Conservation (phyloP, 768 basidiomycete genomes). For the Collybia sp. region DNA sequence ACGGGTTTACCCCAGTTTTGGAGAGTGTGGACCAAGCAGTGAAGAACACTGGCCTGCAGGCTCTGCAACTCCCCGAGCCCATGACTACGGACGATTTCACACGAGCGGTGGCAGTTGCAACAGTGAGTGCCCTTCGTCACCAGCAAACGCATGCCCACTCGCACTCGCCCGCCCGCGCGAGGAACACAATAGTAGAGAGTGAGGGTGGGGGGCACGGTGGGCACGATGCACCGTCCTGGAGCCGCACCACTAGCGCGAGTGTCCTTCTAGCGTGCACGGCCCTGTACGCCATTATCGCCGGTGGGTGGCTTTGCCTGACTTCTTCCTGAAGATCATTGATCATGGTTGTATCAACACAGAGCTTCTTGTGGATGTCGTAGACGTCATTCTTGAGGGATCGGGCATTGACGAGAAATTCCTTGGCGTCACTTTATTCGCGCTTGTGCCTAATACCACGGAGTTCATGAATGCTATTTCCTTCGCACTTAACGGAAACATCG, state of each 20-base stretch:
- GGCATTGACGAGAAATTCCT: slow-evolving; percentile 98
- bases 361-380: slow-evolving; percentile 91
- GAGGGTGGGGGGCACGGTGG: slow-evolving; percentile 65
- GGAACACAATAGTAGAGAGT: slow-evolving; percentile 31
- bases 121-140: slow-evolving; percentile 85
- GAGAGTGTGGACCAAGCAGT: slow-evolving; percentile 79
- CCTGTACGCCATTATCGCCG: slow-evolving; percentile 92
- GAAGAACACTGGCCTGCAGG: slow-evolving; percentile 50
- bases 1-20: slow-evolving; percentile 55
- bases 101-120: slow-evolving; percentile 89
- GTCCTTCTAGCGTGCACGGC: slow-evolving; percentile 88
- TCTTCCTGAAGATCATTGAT: not conserved
- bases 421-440: slow-evolving; percentile 92
- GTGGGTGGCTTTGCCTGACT: slow-evolving; percentile 37
- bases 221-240: slow-evolving; percentile 97
- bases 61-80: slow-evolving; percentile 52
- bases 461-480: slow-evolving; percentile 99
- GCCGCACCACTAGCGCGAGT: slow-evolving; percentile 81
- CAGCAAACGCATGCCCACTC: slow-evolving; percentile 56
- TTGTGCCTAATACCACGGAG: slow-evolving; percentile 98
- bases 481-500: slow-evolving; percentile 94
- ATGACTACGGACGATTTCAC: slow-evolving; percentile 89
- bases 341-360: slow-evolving; percentile 51
- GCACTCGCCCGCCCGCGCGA: slow-evolving; percentile 40
- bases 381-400: slow-evolving; percentile 84